Percentiles rank a stretch among this genome's conserved stretches.
phyloP scores from a whole-genome alignment of 306 rosid species.

The Hippophae gyantsensis region DNA sequence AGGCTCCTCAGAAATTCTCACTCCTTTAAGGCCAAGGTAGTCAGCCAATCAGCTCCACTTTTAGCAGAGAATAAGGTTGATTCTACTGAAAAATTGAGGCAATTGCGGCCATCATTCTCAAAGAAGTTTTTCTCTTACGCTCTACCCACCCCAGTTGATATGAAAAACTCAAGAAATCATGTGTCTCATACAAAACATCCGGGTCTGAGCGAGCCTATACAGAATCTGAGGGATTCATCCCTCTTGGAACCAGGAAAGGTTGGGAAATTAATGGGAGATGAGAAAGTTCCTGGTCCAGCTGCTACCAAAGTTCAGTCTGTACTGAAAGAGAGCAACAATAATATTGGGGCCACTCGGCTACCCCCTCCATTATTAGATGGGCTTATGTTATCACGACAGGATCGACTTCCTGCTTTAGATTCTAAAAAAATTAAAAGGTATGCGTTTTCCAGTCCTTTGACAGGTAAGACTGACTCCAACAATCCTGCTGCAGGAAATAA shows the following conservation, averaged over 20 bases:
- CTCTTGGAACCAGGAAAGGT: constrained; percentile 57
- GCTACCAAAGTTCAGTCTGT: constrained; percentile 37
- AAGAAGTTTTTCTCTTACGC: constrained; percentile 74
- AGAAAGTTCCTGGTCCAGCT: constrained; percentile 30
- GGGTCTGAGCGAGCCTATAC: constrained; percentile 29
- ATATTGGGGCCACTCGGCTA: constrained; percentile 31
- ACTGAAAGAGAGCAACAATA: constrained; percentile 67
- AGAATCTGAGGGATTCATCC: constrained; percentile 73
- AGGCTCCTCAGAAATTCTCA: constrained; percentile 40
- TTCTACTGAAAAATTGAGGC: constrained; percentile 51
- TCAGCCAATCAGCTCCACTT: constrained; percentile 93
- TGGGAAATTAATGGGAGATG: constrained; percentile 36
- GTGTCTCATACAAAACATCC: constrained; percentile 30
- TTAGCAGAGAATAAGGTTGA: constrained; percentile 53
- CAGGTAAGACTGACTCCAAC: constrained; percentile 47
- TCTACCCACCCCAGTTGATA: constrained; percentile 76
- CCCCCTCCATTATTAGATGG: constrained; percentile 63
- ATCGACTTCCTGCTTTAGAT: constrained; percentile 36
- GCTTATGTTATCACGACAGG: constrained; percentile 28
- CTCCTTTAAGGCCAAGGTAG: constrained; percentile 41
- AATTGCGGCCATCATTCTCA: constrained; percentile 58
- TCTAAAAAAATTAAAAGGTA: constrained; percentile 59
- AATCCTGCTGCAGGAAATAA: constrained; percentile 32
- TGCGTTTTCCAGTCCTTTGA: constrained; percentile 88
- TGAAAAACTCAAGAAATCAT: constrained; percentile 39